phyloP scores from a whole-genome alignment of 148 eudicot genomes.

The Cornus kousa region DNA sequence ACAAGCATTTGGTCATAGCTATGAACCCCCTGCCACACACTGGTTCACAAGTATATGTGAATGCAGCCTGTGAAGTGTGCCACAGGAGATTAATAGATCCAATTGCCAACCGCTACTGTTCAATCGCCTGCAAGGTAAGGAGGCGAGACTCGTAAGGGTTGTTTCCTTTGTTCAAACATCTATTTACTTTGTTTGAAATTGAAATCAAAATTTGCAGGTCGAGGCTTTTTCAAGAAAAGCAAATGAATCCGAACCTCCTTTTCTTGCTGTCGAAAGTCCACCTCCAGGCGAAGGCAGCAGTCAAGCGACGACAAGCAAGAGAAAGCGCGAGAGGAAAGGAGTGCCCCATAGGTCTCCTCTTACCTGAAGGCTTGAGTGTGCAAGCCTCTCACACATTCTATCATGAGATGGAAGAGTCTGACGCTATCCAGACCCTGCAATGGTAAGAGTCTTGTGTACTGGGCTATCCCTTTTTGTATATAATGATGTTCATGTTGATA shows the following conservation, averaged over 20 bases:
- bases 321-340: conserved; percentile 36
- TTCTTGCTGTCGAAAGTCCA: conserved; percentile 14
- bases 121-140: conserved; percentile 48
- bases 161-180: neutral
- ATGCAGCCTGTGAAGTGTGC: conserved; percentile 29
- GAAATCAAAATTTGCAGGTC: conserved; percentile 16
- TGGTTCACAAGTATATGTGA: conserved; percentile 15
- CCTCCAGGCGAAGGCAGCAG: neutral
- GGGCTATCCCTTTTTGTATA: too few species aligned
- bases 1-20: conserved; percentile 37
- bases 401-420: neutral
- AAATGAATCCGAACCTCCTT: conserved; percentile 19
- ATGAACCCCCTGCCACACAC: conserved; percentile 40
- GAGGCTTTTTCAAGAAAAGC: conserved; percentile 28
- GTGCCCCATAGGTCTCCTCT: conserved; percentile 36
- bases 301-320: neutral
- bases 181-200: too few species aligned
- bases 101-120: conserved; percentile 28
- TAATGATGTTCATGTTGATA: too few species aligned
- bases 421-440: too few species aligned
- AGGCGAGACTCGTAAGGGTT: neutral
- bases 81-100: conserved; percentile 33
- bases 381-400: neutral
- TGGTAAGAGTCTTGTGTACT: too few species aligned
- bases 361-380: neutral